A percentile compares a stretch with the other conserved stretches of the same genome.
Evolutionary conservation across 768 basidiomycete species (phyloP).

Genomic region (Boletus barrowsii): DNA sequence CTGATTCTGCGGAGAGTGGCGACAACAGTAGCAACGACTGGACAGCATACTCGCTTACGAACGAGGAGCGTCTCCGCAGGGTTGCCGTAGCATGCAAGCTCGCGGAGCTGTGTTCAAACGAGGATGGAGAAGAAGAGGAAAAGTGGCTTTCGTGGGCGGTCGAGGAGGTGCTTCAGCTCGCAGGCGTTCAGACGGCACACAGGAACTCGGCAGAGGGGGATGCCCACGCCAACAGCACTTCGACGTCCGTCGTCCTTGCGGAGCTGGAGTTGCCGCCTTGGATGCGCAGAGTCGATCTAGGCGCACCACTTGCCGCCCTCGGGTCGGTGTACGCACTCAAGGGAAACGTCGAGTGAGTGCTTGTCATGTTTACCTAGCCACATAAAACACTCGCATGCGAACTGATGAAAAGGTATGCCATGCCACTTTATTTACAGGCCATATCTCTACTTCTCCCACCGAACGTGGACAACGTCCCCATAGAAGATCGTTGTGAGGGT

Average conservation of each 20-base stretch:
- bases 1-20: slow-evolving; percentile 1
- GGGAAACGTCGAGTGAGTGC: slow-evolving; percentile 45
- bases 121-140: slow-evolving; percentile 38
- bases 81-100: slow-evolving; percentile 46
- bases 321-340: slow-evolving; percentile 56
- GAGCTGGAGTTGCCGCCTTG: slow-evolving; percentile 59
- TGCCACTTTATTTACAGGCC: slow-evolving; percentile 64
- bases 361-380: background rate
- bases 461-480: slow-evolving; percentile 21
- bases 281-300: slow-evolving; percentile 58
- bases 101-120: slow-evolving; percentile 37
- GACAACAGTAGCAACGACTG: slow-evolving; percentile 10
- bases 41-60: slow-evolving; percentile 27
- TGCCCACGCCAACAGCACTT: background rate
- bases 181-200: slow-evolving; percentile 7
- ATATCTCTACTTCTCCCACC: slow-evolving; percentile 57
- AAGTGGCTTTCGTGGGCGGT: slow-evolving; percentile 43
- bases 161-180: slow-evolving; percentile 39
- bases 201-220: background rate
- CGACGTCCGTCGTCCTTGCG: slow-evolving; percentile 35
- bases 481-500: slow-evolving; percentile 64
- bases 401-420: slow-evolving; percentile 47
- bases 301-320: slow-evolving; percentile 65
- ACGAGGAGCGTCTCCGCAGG: slow-evolving; percentile 41
- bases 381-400: background rate